phyloP scores from a whole-genome alignment of 1,284 basidiomycete species.

The Coniferiporia weirii region DNA sequence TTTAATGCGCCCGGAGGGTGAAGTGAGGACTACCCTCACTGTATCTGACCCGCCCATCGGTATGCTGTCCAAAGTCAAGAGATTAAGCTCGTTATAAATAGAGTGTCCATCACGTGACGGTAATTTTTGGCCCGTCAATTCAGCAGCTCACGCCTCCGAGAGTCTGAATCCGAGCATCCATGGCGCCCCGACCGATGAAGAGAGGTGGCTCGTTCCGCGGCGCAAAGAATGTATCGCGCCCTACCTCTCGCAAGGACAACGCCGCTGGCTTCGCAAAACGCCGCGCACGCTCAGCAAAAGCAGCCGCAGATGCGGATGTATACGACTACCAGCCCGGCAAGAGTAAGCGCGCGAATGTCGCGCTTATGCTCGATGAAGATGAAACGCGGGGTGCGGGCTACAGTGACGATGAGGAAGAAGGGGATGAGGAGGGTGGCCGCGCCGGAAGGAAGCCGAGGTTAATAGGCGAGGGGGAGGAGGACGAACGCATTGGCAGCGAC shows the following conservation, averaged over 20 bases:
- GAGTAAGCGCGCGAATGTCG: conserved; percentile 35
- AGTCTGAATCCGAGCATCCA: background rate
- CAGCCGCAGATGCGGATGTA: conserved; percentile 17
- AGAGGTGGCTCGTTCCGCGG: background rate
- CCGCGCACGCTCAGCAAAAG: conserved; percentile 10
- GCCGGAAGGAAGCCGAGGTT: conserved; percentile 42
- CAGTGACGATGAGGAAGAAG: conserved; percentile 31
- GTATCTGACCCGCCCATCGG: no score
- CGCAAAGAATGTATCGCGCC: background rate
- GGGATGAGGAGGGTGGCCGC: conserved; percentile 30
- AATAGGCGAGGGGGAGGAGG: conserved; percentile 55
- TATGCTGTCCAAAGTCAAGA: background rate
- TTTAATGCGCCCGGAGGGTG: conserved; percentile 34
- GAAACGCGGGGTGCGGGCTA: conserved; percentile 41
- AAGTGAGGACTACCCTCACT: conserved; percentile 20
- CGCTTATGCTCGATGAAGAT: conserved; percentile 51
- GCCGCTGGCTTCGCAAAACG: conserved; percentile 11
- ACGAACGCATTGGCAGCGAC: conserved; percentile 48
- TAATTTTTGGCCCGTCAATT: background rate
- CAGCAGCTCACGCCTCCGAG: background rate
- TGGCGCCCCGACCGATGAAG: background rate
- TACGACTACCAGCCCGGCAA: conserved; percentile 22
- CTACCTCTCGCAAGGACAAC: background rate
- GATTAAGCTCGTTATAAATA: background rate
- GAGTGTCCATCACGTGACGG: background rate